phyloP scores from a whole-genome alignment of 768 basidiomycete species.

The Leccinum boreale region DNA sequence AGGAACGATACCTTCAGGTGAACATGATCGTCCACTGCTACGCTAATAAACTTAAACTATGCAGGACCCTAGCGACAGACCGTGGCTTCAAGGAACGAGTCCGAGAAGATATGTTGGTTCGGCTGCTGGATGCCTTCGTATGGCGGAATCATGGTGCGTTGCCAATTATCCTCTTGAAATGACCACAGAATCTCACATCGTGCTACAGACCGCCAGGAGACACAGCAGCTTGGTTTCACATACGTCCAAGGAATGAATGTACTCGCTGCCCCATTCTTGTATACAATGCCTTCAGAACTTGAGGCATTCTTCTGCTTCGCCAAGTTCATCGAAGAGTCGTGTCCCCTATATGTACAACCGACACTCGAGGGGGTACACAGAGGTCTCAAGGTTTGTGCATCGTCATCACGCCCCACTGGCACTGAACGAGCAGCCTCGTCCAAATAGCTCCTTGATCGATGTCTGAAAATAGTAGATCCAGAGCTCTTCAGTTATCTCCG shows the following conservation, averaged over 20 bases:
- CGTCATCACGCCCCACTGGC: neutral
- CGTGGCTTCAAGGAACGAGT: constrained; percentile 97
- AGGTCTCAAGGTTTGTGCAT: constrained; percentile 73
- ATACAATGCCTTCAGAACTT: constrained; percentile 96
- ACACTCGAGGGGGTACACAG: constrained; percentile 94
- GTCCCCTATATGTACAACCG: constrained; percentile 96
- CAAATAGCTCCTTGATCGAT: constrained; percentile 82
- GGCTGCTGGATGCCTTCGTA: constrained; percentile 95
- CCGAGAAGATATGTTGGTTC: constrained; percentile 93
- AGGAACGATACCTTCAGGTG: constrained; percentile 96
- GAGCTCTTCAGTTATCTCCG: constrained; percentile 79
- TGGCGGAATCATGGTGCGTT: constrained; percentile 85
- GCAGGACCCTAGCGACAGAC: constrained; percentile 88
- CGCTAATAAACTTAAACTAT: neutral
- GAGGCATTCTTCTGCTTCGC: constrained; percentile 98
- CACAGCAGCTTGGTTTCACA: constrained; percentile 80
- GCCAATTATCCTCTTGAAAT: neutral
- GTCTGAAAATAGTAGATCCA: constrained; percentile 87
- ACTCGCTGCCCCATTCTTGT: constrained; percentile 95
- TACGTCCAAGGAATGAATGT: constrained; percentile 99
- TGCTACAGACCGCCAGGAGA: constrained; percentile 66
- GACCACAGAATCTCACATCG: neutral
- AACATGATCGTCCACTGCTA: constrained; percentile 1
- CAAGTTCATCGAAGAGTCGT: constrained; percentile 91
- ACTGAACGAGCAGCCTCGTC: neutral